Conservation (phyloP, 192 early-diverging fungal genomes). For the Coemansia sp. region DNA sequence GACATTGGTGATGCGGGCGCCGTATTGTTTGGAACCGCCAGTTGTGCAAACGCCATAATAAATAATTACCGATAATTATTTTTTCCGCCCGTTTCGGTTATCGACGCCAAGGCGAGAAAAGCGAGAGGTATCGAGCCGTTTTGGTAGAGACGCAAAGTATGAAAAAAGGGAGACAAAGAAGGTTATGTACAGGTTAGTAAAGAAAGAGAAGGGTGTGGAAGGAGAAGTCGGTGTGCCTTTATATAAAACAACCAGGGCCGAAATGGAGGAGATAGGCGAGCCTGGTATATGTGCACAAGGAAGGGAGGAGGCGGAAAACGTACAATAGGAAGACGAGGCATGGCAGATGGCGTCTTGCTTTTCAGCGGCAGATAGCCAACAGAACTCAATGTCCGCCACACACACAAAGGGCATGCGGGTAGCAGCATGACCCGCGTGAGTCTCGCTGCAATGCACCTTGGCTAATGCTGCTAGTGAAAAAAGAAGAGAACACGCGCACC, state of each 20-base stretch:
- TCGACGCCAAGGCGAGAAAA: not conserved
- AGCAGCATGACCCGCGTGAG: slow-evolving; percentile 4
- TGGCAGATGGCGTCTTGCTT: slow-evolving; percentile 2
- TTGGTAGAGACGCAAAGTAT: not conserved
- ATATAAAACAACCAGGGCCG: not conserved
- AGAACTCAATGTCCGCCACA: slow-evolving; percentile 5
- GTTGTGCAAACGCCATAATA: slow-evolving; percentile 29
- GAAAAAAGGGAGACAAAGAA: not conserved
- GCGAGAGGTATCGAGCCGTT: too few relatives aligned
- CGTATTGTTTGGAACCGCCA: slow-evolving; percentile 17
- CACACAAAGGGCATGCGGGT: slow-evolving; percentile 2
- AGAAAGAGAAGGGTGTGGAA: not conserved
- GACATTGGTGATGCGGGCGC: slow-evolving; percentile 5
- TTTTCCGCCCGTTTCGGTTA: not conserved
- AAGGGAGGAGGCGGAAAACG: not conserved
- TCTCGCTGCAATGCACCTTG: slow-evolving; percentile 10
- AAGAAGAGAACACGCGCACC: not conserved
- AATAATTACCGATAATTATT: slow-evolving; percentile 1
- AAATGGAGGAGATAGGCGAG: not conserved
- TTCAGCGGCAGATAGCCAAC: not conserved
- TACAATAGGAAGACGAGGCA: not conserved
- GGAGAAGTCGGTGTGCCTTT: not conserved
- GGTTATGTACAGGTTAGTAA: not conserved
- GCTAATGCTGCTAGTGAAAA: slow-evolving; percentile 2
- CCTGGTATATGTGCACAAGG: not conserved